A percentile compares a stretch with the other conserved stretches of the same genome.
Evolutionary conservation across 176 grass and related monocot species (phyloP).

Genomic region (Paspalum notatum): DNA sequence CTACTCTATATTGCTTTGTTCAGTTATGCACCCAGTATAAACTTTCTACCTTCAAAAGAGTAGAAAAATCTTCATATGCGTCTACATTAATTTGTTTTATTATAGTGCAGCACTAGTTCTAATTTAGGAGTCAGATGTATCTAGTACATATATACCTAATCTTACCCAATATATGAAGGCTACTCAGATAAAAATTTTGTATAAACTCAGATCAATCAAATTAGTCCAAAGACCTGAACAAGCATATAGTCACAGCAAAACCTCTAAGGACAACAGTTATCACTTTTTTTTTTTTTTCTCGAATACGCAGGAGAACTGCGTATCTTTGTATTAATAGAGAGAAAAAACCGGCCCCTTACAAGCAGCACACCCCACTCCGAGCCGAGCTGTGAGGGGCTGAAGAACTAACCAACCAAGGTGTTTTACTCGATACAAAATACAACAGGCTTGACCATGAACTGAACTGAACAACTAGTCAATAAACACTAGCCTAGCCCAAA

Average conservation of each 20-base stretch:
- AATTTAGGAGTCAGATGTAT: background rate
- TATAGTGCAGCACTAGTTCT: background rate
- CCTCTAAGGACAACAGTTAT: background rate
- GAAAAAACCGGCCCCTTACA: no score
- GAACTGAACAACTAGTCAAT: no score
- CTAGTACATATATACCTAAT: background rate
- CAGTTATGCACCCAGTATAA: background rate
- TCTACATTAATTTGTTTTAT: background rate
- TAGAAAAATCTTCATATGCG: constrained; percentile 8
- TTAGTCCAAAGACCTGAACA: background rate
- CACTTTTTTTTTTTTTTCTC: no score
- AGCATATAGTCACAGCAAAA: constrained; percentile 2
- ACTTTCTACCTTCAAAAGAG: background rate
- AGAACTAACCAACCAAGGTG: no score
- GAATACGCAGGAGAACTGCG: no score
- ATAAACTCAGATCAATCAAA: background rate
- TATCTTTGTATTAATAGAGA: no score
- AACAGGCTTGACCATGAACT: no score
- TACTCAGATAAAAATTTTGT: background rate
- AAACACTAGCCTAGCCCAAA: no score
- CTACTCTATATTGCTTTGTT: constrained; percentile 1
- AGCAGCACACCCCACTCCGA: no score
- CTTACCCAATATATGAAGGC: constrained; percentile 6
- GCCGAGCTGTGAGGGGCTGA: no score
- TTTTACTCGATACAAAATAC: no score